Conservation (phyloP, 441 rosid genomes). For the Cnidoscolus chayamansa region DNA sequence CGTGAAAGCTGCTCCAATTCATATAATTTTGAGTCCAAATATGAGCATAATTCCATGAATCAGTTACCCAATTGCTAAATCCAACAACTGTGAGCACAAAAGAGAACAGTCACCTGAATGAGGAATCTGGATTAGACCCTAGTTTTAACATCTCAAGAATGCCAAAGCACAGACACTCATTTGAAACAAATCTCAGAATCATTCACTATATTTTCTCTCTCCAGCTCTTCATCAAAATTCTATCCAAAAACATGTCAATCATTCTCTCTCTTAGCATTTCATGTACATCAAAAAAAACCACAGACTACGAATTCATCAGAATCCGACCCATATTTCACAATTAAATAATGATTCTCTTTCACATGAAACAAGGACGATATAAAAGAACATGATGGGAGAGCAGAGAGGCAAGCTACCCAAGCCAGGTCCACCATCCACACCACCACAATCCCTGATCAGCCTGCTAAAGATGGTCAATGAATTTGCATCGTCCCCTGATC, state of each 20-base stretch:
- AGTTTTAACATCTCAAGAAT: constrained; percentile 33
- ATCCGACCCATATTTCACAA: constrained; percentile 29
- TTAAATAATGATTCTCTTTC: constrained; percentile 38
- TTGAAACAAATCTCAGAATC: constrained; percentile 37
- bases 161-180: constrained; percentile 31
- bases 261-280: constrained; percentile 38
- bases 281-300: constrained; percentile 42
- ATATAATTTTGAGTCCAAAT: constrained; percentile 30
- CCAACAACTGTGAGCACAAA: constrained; percentile 29
- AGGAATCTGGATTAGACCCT: constrained; percentile 37
- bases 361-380: constrained; percentile 30
- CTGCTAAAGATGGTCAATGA: constrained; percentile 30
- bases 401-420: constrained; percentile 35
- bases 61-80: constrained; percentile 31
- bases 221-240: constrained; percentile 14
- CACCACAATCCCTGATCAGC: constrained; percentile 30
- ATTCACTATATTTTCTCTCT: constrained; percentile 33
- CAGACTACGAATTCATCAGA: constrained; percentile 34
- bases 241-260: constrained; percentile 31
- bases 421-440: constrained; percentile 18
- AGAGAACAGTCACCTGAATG: constrained; percentile 37
- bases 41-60: constrained; percentile 32
- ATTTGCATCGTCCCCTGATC: constrained; percentile 24
- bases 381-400: constrained; percentile 39
- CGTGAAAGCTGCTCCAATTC: constrained; percentile 35